A percentile compares a stretch with the other conserved stretches of the same genome.
Evolutionary conservation across 2,329 filamentous ascomycete genomes (phyloP).

Genomic region (Aspergillus niger): DNA sequence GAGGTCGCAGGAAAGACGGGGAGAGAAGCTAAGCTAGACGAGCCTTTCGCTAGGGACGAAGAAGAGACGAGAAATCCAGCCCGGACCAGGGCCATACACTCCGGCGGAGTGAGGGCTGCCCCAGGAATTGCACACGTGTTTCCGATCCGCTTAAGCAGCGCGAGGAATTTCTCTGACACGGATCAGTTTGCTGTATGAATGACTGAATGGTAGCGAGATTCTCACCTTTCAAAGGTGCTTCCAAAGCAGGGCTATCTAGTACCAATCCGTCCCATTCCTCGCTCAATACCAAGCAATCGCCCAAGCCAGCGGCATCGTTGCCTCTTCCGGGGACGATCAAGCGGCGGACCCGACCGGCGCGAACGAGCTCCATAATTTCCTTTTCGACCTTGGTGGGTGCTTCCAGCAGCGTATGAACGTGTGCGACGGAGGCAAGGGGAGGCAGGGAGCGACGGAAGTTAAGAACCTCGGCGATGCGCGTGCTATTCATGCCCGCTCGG

Average conservation of each 20-base stretch:
- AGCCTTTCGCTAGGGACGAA: constrained; percentile 42
- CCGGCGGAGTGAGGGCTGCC: constrained; percentile 47
- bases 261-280: constrained; percentile 54
- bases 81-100: constrained; percentile 52
- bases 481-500: constrained; percentile 63
- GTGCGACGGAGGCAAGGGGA: constrained; percentile 60
- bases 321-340: constrained; percentile 60
- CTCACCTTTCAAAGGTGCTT: constrained; percentile 39
- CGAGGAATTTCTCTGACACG: constrained; percentile 51
- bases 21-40: constrained; percentile 46
- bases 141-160: constrained; percentile 50
- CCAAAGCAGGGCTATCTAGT: constrained; percentile 36
- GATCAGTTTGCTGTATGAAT: constrained; percentile 11
- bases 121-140: constrained; percentile 51
- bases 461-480: constrained; percentile 60
- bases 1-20: constrained; percentile 29
- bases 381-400: constrained; percentile 62
- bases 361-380: constrained; percentile 58
- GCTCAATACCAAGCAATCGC: constrained; percentile 60
- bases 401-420: constrained; percentile 60
- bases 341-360: constrained; percentile 54
- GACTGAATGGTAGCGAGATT: background rate
- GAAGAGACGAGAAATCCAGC: constrained; percentile 59
- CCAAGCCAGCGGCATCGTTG: constrained; percentile 56
- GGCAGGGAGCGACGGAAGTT: constrained; percentile 59